Percentiles rank a stretch among this genome's conserved stretches.
Evolutionary conservation across 495 filamentous ascomycete genomes (phyloP).

Genomic region (Tuber aestivum): DNA sequence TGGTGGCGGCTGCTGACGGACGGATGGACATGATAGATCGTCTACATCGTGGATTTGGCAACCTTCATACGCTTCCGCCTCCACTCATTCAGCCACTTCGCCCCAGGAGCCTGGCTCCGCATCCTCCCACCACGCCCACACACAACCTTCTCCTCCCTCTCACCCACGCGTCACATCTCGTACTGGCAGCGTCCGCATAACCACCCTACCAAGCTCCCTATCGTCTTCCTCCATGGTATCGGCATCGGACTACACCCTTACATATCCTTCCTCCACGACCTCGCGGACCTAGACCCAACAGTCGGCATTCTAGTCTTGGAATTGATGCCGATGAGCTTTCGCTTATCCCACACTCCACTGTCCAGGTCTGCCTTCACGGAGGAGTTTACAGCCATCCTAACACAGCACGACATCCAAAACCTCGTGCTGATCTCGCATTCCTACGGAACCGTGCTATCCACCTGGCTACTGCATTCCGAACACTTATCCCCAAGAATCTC

Average conservation of each 20-base stretch:
- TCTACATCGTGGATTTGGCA: slow-evolving; percentile 49
- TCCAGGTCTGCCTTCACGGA: slow-evolving; percentile 48
- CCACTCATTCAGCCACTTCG: slow-evolving; percentile 46
- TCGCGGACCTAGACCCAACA: slow-evolving; percentile 41
- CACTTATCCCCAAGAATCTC: slow-evolving; percentile 46
- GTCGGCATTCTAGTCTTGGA: slow-evolving; percentile 62
- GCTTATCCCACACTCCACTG: slow-evolving; percentile 53
- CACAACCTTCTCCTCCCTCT: slow-evolving; percentile 44
- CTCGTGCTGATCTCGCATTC: slow-evolving; percentile 56
- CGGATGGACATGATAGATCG: slow-evolving; percentile 15
- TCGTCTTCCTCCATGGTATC: slow-evolving; percentile 67
- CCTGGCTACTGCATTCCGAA: slow-evolving; percentile 54
- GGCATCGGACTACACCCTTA: slow-evolving; percentile 63
- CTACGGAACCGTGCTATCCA: slow-evolving; percentile 58
- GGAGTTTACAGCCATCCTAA: slow-evolving; percentile 52
- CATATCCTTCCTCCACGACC: slow-evolving; percentile 50
- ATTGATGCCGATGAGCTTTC: slow-evolving; percentile 57
- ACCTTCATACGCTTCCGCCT: slow-evolving; percentile 47
- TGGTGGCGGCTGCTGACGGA: not conserved
- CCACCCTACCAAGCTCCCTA: slow-evolving; percentile 50
- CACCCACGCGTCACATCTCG: slow-evolving; percentile 50
- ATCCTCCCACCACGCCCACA: slow-evolving; percentile 55
- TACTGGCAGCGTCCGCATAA: slow-evolving; percentile 64
- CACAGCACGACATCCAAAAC: slow-evolving; percentile 51
- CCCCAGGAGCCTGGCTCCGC: slow-evolving; percentile 43